Evolutionary conservation across 2,329 filamentous ascomycete genomes (phyloP), one percentile per base, ranked within the genome.

Genomic region (Ophiostoma pallidulum): DNA sequence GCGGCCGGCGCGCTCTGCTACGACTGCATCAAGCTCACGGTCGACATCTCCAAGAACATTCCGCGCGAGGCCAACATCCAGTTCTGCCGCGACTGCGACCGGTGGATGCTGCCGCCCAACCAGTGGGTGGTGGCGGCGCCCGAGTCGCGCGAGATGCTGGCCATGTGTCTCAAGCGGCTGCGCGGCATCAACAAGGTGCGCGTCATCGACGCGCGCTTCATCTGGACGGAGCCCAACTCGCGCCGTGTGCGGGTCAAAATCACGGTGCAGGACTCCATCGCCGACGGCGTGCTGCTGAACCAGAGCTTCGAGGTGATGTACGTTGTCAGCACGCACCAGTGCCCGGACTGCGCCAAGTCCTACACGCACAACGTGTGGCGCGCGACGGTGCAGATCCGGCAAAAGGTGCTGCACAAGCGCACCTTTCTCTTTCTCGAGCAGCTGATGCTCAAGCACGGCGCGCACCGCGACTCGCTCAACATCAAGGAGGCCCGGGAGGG

Each of bases 151-250:
- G 92, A 98, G 70, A 75, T 98, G 49, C 75, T 98, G 45, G 90
- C 92, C 6, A 70, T 98, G 40, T 98, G 92, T 66, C 73, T 98
- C 56, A 83, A 88, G 62, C 94, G 92, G 66, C 69, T 98, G 54
- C 75, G 86, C 54, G 90, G 90, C 26, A 69, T 98, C 54, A 80
- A 83, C 64, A 94, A 92, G 70, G 86, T 94, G 56, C 78, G 92
- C 52, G 92, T 98, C 60, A 90, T 96, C 60, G 92, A 98, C 63
- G 92, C 92, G 40, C 86, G 81, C 59, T 98, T 97, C 63, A 86
- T 97, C 62, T 98, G 92, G 92, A 98, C 92, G 1, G 92, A 98
- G 66, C 91, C 92, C 10, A 92, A 98, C 69, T 96, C 90, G 58
- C 77, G 88, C 61, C 76, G 92, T 63, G 77, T 97, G 54, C 94